Conservation (phyloP, 768 basidiomycete genomes). For the Collybia sp. region DNA sequence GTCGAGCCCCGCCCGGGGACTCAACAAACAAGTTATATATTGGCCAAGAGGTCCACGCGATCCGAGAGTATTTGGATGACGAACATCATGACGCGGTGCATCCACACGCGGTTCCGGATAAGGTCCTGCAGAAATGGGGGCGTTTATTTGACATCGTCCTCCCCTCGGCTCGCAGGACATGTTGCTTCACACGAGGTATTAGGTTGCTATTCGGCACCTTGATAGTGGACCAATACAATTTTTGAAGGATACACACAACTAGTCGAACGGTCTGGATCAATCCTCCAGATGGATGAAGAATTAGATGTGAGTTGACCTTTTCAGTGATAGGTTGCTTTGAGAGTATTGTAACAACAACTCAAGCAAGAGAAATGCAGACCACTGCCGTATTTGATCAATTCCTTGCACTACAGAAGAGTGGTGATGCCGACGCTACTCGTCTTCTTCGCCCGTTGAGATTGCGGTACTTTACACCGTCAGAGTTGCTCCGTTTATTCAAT, state of each 20-base stretch:
- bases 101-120: constrained; percentile 46
- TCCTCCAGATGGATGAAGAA: constrained; percentile 65
- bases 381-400: constrained; percentile 54
- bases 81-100: constrained; percentile 9
- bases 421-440: constrained; percentile 39
- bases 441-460: constrained; percentile 56
- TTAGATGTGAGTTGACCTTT: constrained; percentile 46
- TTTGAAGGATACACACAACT: constrained; percentile 65
- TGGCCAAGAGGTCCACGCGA: constrained; percentile 7
- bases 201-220: background rate
- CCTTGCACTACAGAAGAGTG: constrained; percentile 34
- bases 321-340: background rate
- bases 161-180: constrained; percentile 56
- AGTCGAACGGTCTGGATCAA: constrained; percentile 74
- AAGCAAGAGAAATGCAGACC: constrained; percentile 38
- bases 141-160: constrained; percentile 75
- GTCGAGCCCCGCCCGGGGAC: constrained; percentile 13
- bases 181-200: constrained; percentile 79
- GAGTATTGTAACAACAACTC: background rate
- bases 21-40: background rate
- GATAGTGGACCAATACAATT: background rate
- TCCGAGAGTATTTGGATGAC: constrained; percentile 40
- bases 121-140: constrained; percentile 70
- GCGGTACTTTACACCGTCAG: constrained; percentile 72
- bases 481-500: constrained; percentile 65